Evolutionary conservation across 192 early-diverging fungal species (phyloP), one percentile per base, ranked within the genome.

Genomic region (Coemansia guatemalensis): DNA sequence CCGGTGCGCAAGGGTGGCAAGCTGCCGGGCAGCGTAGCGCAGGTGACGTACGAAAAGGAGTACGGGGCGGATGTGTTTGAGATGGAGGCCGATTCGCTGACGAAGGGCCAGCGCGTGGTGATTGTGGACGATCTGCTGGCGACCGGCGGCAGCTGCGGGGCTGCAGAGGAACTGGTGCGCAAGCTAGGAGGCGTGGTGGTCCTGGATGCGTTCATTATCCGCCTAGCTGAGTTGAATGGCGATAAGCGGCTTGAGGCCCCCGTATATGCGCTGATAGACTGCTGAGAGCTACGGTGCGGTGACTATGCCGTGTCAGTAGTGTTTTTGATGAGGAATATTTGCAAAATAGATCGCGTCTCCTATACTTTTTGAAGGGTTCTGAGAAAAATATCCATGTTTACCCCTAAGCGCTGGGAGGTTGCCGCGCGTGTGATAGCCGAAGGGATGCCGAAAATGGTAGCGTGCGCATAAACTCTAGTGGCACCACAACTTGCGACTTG

Each of bases 1-100:
- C 97, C 97, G 33, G 91, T 97, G 49, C 87, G 97, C 56, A 99
- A 99, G 85, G 82, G 88, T 29, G 97, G 97, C 25, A 99, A 99
- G 83, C 87, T 98, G 30, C 96, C 97, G 1, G 95, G 95, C 23
- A 79, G 81, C 23, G 85, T 82, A 48, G 86, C 82, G 25, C 73
- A 67, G 24, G 93, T 87, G 41, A 80, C 81, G 4, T 99, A 98
- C 68, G 77, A 82, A 30, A 97, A 98, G 85, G 97, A 99, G 75
- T 99, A 99, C 72, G 97, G 97, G 57, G 75, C 81, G 81, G 97
- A 99, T 58, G 77, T 88, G 59, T 97, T 99, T 82, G 96, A 99
- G 83, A 91, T 99, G 82, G 89, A 95, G 73, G 67, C 83, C 27
- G 86, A 82, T 56, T 86, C 89, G 12, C 83, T 99, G 65, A 87